A percentile compares a stretch with the other conserved stretches of the same genome.
Evolutionary conservation across 2,329 filamentous ascomycete genomes (phyloP).

Genomic region (Cladosporium sp.): DNA sequence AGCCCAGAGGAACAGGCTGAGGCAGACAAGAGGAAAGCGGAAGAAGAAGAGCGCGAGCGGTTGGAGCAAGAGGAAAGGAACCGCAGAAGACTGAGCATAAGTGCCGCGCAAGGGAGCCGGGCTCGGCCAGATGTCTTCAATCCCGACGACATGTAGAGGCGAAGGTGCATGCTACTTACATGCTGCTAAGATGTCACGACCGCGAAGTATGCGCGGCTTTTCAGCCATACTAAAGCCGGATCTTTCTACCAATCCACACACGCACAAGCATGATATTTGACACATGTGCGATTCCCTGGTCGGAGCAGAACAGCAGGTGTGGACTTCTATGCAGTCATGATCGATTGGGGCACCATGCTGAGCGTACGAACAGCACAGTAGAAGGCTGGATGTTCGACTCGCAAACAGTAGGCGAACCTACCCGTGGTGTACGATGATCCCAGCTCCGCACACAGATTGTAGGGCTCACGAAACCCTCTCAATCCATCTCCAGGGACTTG

Average conservation of each 20-base stretch:
- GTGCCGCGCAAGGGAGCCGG: slow-evolving; percentile 20
- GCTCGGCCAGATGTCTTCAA: slow-evolving; percentile 37
- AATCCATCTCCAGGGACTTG: neutral
- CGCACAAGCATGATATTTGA: neutral
- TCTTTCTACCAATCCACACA: neutral
- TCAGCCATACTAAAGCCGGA: neutral
- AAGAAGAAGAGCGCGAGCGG: slow-evolving; percentile 45
- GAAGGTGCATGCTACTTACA: neutral
- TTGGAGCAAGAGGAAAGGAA: slow-evolving; percentile 34
- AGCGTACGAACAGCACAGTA: neutral
- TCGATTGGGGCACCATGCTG: neutral
- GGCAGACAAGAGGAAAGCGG: slow-evolving; percentile 37
- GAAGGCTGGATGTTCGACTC: neutral
- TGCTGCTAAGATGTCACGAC: neutral
- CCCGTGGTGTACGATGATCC: neutral
- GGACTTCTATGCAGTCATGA: neutral
- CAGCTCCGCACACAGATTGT: neutral
- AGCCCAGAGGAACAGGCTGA: slow-evolving; percentile 49
- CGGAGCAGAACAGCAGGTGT: neutral
- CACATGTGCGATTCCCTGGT: neutral
- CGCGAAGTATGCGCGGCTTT: neutral
- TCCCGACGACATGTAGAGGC: slow-evolving; percentile 35
- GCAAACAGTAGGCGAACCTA: neutral
- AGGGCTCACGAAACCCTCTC: neutral
- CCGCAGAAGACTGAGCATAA: slow-evolving; percentile 23